These are phyloP conservation scores for Paecilomyces niveus DNA, from an alignment of 2,329 filamentous ascomycete genomes.

Conservation along the genomic window DNA sequence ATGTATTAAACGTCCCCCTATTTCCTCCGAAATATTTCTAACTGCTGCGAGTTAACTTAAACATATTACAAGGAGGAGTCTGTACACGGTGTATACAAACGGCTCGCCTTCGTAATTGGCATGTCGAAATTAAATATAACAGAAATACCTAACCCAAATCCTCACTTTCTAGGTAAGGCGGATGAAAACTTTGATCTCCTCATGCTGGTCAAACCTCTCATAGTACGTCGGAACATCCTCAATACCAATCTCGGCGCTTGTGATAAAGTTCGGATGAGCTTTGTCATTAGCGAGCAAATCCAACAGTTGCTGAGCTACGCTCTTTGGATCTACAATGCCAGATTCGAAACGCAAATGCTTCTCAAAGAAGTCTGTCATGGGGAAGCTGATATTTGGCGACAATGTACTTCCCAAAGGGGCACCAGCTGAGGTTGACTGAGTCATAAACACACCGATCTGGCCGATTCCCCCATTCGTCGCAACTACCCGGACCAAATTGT, in stretches of 20 bases:
- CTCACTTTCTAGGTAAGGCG: slow-evolving; percentile 26
- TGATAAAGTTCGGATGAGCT: slow-evolving; percentile 60
- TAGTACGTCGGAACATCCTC: slow-evolving; percentile 56
- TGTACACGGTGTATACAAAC: too few species aligned
- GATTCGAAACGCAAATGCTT: slow-evolving; percentile 54
- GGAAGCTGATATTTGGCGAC: slow-evolving; percentile 55
- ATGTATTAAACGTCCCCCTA: too few species aligned
- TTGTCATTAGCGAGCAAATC: slow-evolving; percentile 59
- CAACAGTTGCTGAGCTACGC: slow-evolving; percentile 59
- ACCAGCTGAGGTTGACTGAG: slow-evolving; percentile 27
- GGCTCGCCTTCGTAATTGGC: too few species aligned
- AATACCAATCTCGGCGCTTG: slow-evolving; percentile 57
- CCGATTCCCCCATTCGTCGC: too few species aligned
- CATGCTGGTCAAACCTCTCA: slow-evolving; percentile 58
- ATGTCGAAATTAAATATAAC: too few species aligned
- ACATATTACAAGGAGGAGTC: too few species aligned
- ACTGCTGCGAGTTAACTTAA: too few species aligned
- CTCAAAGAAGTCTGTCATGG: slow-evolving; percentile 62
- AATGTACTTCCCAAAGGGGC: slow-evolving; percentile 50
- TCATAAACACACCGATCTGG: slow-evolving; percentile 43
- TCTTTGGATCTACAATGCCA: slow-evolving; percentile 62
- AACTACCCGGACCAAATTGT: too few species aligned
- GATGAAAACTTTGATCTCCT: slow-evolving; percentile 62
- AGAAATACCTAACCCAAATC: neutral
- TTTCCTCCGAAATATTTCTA: too few species aligned